Evolutionary conservation across 192 early-diverging fungal species (phyloP), one percentile per base, ranked within the genome.

Genomic region (Spizellomyces punctatus): DNA sequence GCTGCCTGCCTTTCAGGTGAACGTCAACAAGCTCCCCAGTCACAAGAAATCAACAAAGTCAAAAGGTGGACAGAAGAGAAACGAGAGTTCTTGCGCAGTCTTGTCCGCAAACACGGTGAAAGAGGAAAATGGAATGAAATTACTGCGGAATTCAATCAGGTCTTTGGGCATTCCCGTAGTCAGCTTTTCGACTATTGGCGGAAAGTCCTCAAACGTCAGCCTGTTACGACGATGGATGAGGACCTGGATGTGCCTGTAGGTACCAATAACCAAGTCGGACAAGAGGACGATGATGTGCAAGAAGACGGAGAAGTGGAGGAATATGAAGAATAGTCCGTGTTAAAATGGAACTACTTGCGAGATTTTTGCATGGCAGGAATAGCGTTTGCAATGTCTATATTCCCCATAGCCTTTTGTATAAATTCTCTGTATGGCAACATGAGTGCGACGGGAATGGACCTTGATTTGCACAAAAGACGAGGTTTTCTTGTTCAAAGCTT

Each of bases 31-130:
- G 27, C 27, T 36, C 27, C 27, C 27, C 1, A 0, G 27, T 36
- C 27, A 36, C 27, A 36, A 36, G 27, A 36, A 3, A 3, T 36
- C 27, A 36, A 36, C 27, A 36, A 36, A 36, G 27, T 36, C 27
- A 36, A 36, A 36, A 36, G 3, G 54, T 56, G 54, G 54, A 7
- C 54, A 5, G 7, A 56, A 6, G 54, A 56, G 5, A n/a, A 56
- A 6, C n/a, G 22, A 56, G 54, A 56, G 22, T 7, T 56, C 5
- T 22, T 56, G n/a, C 54, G 54, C 7, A 19, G n/a, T 56, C 54
- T 56, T 6, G 54, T 56, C n/a, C n/a, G 54, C 6, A 56, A 56
- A 56, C 54, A 56, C 54, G 54, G 54, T 6, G 54, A 56, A 22
- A 56, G 7, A 22, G 54, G 54, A 0, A 56, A 56, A 6, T 56